Percentiles rank a stretch among this genome's conserved stretches.
These are phyloP conservation scores for Microdochium trichocladiopsis DNA, from an alignment of 2,329 filamentous ascomycete species.

Conservation along the genomic window DNA sequence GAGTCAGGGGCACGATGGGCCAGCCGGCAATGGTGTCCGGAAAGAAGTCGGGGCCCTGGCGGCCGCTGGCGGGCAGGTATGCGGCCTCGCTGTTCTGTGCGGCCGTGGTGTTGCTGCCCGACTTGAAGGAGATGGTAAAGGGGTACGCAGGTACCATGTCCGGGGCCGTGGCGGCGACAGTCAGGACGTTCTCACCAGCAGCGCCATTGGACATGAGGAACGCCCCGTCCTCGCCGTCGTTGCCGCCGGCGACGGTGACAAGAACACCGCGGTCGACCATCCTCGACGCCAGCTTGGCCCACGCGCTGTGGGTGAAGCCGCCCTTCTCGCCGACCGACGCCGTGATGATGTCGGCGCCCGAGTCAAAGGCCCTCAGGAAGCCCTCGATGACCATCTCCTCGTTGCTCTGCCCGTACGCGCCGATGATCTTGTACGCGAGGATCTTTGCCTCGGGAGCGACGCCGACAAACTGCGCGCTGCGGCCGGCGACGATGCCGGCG, in stretches of 20 bases:
- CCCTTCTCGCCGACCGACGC: constrained; percentile 12
- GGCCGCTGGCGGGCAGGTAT: constrained; percentile 9
- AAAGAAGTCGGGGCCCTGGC: constrained; percentile 7
- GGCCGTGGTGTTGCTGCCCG: constrained; percentile 9
- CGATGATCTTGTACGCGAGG: constrained; percentile 14
- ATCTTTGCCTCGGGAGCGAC: constrained; percentile 14
- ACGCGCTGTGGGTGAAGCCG: constrained; percentile 26
- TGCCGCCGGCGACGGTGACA: constrained; percentile 12
- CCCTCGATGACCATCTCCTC: constrained; percentile 14
- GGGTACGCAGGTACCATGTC: constrained; percentile 9
- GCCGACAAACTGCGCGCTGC: constrained; percentile 14
- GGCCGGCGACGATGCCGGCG: constrained; percentile 13
- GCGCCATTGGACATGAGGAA: constrained; percentile 16
- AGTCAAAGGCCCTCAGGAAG: constrained; percentile 14
- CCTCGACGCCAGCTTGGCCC: constrained; percentile 31
- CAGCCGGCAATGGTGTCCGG: constrained; percentile 12
- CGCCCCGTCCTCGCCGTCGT: constrained; percentile 12
- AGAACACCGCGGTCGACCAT: constrained; percentile 25
- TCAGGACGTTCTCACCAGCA: constrained; percentile 15
- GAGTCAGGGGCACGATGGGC: constrained; percentile 16
- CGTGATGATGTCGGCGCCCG: constrained; percentile 15
- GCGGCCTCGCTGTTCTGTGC: constrained; percentile 12
- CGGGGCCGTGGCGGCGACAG: constrained; percentile 14
- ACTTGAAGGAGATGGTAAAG: constrained; percentile 11
- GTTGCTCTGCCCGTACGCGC: constrained; percentile 9